Base-by-base conservation (phyloP, 2,329 filamentous ascomycete species). In the Trichoderma oligosporum region DNA sequence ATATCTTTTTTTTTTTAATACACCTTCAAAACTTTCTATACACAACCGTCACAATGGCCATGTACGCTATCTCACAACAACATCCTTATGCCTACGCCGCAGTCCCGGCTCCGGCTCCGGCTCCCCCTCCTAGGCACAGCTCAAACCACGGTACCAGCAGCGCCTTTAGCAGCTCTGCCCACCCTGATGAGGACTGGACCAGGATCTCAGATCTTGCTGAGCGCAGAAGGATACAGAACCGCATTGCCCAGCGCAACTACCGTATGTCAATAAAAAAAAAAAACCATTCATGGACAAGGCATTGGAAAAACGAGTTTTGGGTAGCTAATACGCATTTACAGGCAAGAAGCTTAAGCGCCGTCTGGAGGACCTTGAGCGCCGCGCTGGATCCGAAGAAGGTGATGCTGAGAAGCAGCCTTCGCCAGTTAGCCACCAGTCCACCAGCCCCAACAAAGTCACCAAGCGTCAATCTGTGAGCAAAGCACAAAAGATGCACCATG, bases 181-280 rank as follows among this genome's bases (percentile, higher is more conserved):
- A 96, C 73, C 89, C 93, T 56, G 92, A 97, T 70, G 93, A 97
- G 77, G 93, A 97, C 78, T 97, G 93, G 93, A 97, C 93, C 70
- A 96, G 97, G 84, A 96, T 97, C 72, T 96, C 93, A 58, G 93
- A 97, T 74, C 86, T 97, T 60, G 93, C 92, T 51, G 93, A 97
- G 77, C 86, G 94, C 69, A 82, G 92, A 68, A 84, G 92, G 70
- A 96, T 97, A 77, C 92, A 97, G 76, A 97, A 97, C 78, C 86
- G 93, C 66, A 97, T 97, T 80, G 93, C 93, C 65, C 93, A 97
- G 77, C 87, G 92, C 68, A 96, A 96, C 79, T 97, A 97, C 78
- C 91, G 91, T 96, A 80, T 71, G 86, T 82, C 18, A n/a, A n/a
- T n/a, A n/a, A n/a, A n/a, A n/a, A n/a, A n/a, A n/a, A n/a, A n/a